phyloP scores from a whole-genome alignment of 352 stramenopile genomes.

The Pythium rishiriense region DNA sequence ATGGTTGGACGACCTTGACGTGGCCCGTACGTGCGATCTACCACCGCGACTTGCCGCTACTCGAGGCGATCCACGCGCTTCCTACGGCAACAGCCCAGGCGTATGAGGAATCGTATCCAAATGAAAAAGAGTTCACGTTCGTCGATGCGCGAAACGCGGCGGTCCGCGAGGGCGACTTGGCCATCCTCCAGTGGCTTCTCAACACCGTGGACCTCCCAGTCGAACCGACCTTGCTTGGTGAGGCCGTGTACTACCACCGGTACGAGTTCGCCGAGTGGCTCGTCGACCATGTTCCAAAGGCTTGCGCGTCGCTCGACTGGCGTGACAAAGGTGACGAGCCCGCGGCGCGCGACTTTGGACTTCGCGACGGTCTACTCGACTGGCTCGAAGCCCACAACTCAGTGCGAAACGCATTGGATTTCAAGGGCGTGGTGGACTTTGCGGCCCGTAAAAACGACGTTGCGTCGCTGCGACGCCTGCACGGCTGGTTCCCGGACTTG shows the following conservation, averaged over 20 bases:
- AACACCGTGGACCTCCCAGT: background rate
- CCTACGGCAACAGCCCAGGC: too few relatives aligned
- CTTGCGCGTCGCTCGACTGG: background rate
- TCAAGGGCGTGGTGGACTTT: background rate
- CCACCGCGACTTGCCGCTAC: too few relatives aligned
- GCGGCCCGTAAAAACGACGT: background rate
- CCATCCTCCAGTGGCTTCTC: background rate
- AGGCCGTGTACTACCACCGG: background rate
- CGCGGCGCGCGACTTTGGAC: background rate
- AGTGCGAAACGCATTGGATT: background rate
- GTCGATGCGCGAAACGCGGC: background rate
- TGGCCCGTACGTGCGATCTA: too few relatives aligned
- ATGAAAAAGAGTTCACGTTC: too few relatives aligned
- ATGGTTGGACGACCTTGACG: too few relatives aligned
- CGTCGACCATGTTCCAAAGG: background rate
- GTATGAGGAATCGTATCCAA: too few relatives aligned
- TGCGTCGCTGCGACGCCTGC: background rate
- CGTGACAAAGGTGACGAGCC: background rate
- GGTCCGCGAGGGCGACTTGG: background rate
- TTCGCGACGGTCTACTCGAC: background rate
- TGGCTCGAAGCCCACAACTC: background rate
- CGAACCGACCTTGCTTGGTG: background rate
- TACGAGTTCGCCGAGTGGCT: slow-evolving; percentile 1
- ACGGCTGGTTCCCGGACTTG: background rate
- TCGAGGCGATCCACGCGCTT: too few relatives aligned